phyloP scores from a whole-genome alignment of 2,329 filamentous ascomycete genomes.

The Claviceps pazoutovae region DNA sequence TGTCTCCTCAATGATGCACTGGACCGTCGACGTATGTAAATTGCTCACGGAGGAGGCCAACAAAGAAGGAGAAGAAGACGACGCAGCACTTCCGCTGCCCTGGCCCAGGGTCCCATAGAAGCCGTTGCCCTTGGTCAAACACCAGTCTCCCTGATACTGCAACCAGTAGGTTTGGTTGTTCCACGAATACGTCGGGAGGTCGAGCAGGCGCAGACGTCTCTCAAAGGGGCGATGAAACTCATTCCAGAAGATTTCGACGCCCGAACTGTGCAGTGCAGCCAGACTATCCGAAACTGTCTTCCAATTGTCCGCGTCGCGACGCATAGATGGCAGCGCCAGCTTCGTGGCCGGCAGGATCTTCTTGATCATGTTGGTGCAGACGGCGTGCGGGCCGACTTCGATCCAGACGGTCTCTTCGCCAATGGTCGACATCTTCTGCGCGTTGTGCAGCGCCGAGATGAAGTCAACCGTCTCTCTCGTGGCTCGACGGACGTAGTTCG shows the following conservation, averaged over 20 bases:
- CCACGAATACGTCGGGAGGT: constrained; percentile 56
- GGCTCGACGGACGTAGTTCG: constrained; percentile 43
- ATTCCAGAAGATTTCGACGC: constrained; percentile 34
- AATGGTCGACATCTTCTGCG: constrained; percentile 32
- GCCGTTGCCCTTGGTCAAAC: constrained; percentile 49
- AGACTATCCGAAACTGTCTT: constrained; percentile 46
- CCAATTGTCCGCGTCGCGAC: constrained; percentile 51
- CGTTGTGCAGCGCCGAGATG: constrained; percentile 36
- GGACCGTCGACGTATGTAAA: constrained; percentile 19
- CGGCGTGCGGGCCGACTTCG: constrained; percentile 53
- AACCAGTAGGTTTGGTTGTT: constrained; percentile 61
- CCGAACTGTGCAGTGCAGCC: constrained; percentile 42
- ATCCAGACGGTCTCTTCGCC: constrained; percentile 47
- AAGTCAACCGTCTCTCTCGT: constrained; percentile 54
- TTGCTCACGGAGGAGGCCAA: neutral
- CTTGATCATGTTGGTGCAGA: constrained; percentile 49
- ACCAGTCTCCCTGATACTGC: constrained; percentile 54
- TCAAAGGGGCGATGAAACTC: constrained; percentile 47
- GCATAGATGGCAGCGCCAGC: constrained; percentile 37
- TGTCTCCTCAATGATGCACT: constrained; percentile 22
- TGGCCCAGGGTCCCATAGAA: constrained; percentile 27
- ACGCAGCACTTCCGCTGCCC: neutral
- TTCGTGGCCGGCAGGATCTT: constrained; percentile 36
- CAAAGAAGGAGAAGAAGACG: neutral
- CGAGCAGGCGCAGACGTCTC: constrained; percentile 32